phyloP scores from a whole-genome alignment of 106 monocot species.

The Allium cepa region DNA sequence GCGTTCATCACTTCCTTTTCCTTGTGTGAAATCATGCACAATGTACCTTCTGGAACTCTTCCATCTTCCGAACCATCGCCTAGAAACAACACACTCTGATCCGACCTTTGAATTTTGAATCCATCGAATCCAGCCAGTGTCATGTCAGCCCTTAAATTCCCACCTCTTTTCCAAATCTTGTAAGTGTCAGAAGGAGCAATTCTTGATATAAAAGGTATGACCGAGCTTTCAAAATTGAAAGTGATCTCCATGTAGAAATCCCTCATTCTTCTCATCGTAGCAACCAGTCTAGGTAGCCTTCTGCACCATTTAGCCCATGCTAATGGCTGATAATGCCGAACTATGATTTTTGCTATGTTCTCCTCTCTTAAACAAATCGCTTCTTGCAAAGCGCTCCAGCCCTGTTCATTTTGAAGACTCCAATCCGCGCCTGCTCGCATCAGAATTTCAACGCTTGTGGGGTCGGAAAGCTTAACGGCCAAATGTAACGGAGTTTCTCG shows the following conservation, averaged over 20 bases:
- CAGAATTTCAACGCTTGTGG: conserved; percentile 57
- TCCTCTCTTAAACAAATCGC: conserved; percentile 71
- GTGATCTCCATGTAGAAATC: conserved; percentile 97
- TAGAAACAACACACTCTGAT: conserved; percentile 77
- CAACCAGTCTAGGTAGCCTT: conserved; percentile 66
- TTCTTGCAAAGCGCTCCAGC: conserved; percentile 86
- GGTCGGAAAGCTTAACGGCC: conserved; percentile 55
- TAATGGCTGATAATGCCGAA: conserved; percentile 71
- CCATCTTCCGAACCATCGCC: conserved; percentile 84
- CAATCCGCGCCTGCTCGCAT: conserved; percentile 85
- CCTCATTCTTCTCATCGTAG: conserved; percentile 68
- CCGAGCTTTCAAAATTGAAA: conserved; percentile 94
- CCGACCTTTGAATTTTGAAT: conserved; percentile 69
- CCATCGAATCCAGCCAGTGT: conserved; percentile 93
- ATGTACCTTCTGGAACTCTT: conserved; percentile 46
- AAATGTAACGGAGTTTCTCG: conserved; percentile 82
- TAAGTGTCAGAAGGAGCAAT: conserved; percentile 95
- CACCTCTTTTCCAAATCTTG: conserved; percentile 86
- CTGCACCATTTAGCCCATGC: conserved; percentile 96
- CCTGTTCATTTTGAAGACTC: conserved; percentile 90
- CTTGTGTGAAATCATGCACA: conserved; percentile 78
- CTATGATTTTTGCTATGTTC: conserved; percentile 58
- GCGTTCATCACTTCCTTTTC: conserved; percentile 82
- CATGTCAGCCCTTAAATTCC: conserved; percentile 89
- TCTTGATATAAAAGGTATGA: conserved; percentile 84